Evolutionary conservation across 805 yeast species (phyloP), one percentile per base, ranked within the genome.

Genomic region (Millerozyma acaciae): DNA sequence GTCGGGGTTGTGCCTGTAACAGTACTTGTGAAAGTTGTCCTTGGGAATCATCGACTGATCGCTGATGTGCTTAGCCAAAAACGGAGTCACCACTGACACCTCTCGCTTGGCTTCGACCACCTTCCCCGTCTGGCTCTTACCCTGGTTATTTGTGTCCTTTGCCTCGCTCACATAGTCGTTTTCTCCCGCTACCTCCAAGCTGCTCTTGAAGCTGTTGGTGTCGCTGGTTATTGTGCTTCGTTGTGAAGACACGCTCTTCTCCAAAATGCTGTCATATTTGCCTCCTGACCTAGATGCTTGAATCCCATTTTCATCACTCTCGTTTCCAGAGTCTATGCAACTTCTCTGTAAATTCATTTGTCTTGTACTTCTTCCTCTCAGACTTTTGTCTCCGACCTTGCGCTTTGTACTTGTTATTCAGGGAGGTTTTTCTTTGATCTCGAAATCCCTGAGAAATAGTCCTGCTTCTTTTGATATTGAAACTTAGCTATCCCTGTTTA

Each of bases 1-100:
- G 35, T 86, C 89, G 3, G 97, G 97, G 51, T 90, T 86, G 58
- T 90, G 98, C 33, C 97, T 68, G 57, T 90, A 90, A 53, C 98
- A 90, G 60, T 76, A 90, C 44, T 73, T 72, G 46, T 78, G 82
- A 50, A 70, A 75, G 45, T 76, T 73, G 43, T 73, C 81, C 28
- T 55, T 51, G 15, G 72, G 69, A 12, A 68, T 64, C 35, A 53
- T 47, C n/a, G 62, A 44, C 38, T 61, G 70, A 45, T 71, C 68
- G 37, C 55, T 49, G 23, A 65, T 60, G 42, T 65, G 70, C 36
- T 63, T 62, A 30, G 54, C 59, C 25, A 65, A 46, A 36, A 65
- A 65, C 3, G 71, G 69, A 3, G 70, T 65, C 16, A 34, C 37
- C 10, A 34, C 37, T 9, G 33, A 21, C 8, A 28, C 33, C 8